A percentile compares a stretch with the other conserved stretches of the same genome.
Evolutionary conservation across 1,139 yeast species (phyloP).

Genomic region (Entelexis paramagnoliae): DNA sequence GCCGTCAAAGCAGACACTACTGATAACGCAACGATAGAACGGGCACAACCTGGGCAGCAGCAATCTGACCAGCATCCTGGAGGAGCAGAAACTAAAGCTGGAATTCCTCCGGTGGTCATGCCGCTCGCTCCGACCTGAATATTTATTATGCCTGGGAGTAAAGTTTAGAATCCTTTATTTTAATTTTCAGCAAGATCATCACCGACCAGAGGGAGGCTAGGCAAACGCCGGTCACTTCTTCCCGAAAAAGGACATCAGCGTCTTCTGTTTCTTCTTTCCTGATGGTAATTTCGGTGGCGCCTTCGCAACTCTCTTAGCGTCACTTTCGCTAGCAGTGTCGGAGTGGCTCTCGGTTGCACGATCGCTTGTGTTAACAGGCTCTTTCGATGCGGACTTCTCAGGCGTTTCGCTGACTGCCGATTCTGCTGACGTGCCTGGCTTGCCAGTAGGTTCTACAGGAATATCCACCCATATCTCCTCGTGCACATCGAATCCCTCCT

Average conservation of each 20-base stretch:
- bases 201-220: too few relatives aligned
- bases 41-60: neutral
- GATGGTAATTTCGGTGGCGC: constrained; percentile 2
- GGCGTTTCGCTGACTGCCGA: neutral
- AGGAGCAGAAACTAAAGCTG: neutral
- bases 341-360: neutral
- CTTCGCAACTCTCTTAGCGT: neutral
- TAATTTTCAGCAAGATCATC: too few relatives aligned
- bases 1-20: neutral
- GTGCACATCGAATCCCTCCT: constrained; percentile 9
- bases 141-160: neutral
- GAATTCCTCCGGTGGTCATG: constrained; percentile 11
- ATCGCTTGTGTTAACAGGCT: neutral
- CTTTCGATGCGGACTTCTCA: too few relatives aligned
- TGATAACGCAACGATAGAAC: too few relatives aligned
- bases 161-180: too few relatives aligned
- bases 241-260: constrained; percentile 10
- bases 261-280: constrained; percentile 1
- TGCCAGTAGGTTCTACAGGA: neutral
- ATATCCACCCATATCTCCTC: constrained; percentile 7
- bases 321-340: neutral
- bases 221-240: neutral
- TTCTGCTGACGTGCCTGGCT: neutral
- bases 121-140: neutral
- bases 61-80: neutral